A percentile compares a stretch with the other conserved stretches of the same genome.
Conservation (phyloP, 768 basidiomycete species). For the Suillus ampliporus region DNA sequence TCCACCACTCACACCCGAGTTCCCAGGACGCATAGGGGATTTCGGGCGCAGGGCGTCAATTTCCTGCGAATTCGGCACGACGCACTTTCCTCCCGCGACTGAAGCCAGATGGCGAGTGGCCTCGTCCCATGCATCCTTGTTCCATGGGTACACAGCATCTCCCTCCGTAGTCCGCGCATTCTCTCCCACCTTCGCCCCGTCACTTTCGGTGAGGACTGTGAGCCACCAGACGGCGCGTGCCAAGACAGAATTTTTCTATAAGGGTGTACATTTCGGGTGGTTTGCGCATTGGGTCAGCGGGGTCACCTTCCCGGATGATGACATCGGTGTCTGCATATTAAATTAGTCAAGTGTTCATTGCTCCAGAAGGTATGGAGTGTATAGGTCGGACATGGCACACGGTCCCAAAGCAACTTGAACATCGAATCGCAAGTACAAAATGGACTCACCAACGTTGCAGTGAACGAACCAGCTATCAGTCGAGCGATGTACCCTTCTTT, state of each 20-base stretch:
- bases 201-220: slow-evolving; percentile 73
- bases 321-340: slow-evolving; percentile 85
- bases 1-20: slow-evolving; percentile 30
- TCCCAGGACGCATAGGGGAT: slow-evolving; percentile 65
- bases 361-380: slow-evolving; percentile 2
- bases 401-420: slow-evolving; percentile 13
- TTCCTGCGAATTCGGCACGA: slow-evolving; percentile 77
- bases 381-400: slow-evolving; percentile 2
- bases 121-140: slow-evolving; percentile 68
- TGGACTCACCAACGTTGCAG: slow-evolving; percentile 87
- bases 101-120: slow-evolving; percentile 56
- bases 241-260: slow-evolving; percentile 97
- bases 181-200: slow-evolving; percentile 56
- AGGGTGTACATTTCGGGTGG: slow-evolving; percentile 96
- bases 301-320: slow-evolving; percentile 94
- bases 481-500: slow-evolving; percentile 58
- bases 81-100: slow-evolving; percentile 55
- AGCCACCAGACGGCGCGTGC: slow-evolving; percentile 95
- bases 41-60: slow-evolving; percentile 87
- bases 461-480: slow-evolving; percentile 90
- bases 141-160: slow-evolving; percentile 50
- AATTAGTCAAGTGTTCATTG: background rate
- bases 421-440: background rate
- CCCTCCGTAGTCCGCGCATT: slow-evolving; percentile 33
- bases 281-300: slow-evolving; percentile 79